These are phyloP conservation scores for Neopestalotiopsis sp. DNA, from an alignment of 2,329 filamentous ascomycete genomes.

Conservation along the genomic window DNA sequence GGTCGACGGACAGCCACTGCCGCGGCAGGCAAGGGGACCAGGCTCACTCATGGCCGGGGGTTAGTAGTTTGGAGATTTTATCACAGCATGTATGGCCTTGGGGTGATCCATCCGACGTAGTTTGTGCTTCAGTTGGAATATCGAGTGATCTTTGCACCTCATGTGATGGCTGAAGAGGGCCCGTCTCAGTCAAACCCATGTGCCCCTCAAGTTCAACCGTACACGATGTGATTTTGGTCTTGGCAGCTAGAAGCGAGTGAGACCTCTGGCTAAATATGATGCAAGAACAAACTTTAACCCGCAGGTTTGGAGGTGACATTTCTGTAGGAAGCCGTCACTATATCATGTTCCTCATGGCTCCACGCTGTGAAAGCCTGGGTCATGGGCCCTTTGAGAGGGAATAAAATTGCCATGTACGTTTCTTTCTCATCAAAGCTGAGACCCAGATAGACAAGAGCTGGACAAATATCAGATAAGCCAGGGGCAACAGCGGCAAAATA, in stretches of 20 bases:
- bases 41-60: background rate
- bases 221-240: background rate
- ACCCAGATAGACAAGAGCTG: background rate
- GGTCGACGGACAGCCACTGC: constrained; percentile 7
- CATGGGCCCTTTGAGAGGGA: background rate
- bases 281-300: background rate
- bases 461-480: background rate
- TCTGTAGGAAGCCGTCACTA: background rate
- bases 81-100: background rate
- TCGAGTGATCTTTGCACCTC: background rate
- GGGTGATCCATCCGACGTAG: background rate
- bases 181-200: background rate
- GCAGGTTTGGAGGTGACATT: background rate
- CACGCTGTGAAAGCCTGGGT: background rate
- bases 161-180: background rate
- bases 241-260: background rate
- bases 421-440: background rate
- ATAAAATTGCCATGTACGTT: background rate
- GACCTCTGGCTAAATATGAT: background rate
- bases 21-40: constrained; percentile 4
- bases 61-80: background rate
- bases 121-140: background rate
- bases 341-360: background rate
- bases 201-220: background rate
- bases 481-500: background rate